phyloP scores from a whole-genome alignment of 1,284 basidiomycete species.

The Mycosarcoma mackinlayi region DNA sequence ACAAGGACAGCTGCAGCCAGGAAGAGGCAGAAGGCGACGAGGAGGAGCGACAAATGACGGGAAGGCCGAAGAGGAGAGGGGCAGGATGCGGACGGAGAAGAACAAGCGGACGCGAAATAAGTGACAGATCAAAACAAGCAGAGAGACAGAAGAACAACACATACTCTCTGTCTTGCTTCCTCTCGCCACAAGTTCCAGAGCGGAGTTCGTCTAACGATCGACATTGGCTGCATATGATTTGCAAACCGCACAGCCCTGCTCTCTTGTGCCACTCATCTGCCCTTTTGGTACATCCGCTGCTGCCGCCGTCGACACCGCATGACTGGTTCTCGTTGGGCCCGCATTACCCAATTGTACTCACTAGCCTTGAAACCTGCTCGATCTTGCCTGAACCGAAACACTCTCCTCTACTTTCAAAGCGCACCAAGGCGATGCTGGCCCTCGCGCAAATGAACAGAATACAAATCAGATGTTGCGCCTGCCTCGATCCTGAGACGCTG shows the following conservation, averaged over 20 bases:
- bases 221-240: slow-evolving; percentile 23
- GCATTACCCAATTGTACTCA: too few species aligned
- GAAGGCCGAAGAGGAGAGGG: neutral
- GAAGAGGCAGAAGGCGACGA: neutral
- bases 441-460: too few species aligned
- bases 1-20: slow-evolving; percentile 6
- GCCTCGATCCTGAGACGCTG: too few species aligned
- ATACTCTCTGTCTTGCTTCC: neutral
- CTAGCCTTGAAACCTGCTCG: too few species aligned
- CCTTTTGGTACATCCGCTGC: too few species aligned
- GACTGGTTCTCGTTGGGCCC: too few species aligned
- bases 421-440: too few species aligned
- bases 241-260: slow-evolving; percentile 1
- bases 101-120: slow-evolving; percentile 5
- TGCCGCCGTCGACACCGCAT: too few species aligned
- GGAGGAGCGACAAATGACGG: neutral
- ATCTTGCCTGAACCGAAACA: too few species aligned
- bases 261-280: neutral
- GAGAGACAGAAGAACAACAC: slow-evolving; percentile 14
- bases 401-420: too few species aligned
- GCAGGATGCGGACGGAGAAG: neutral
- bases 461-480: too few species aligned
- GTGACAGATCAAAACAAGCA: slow-evolving; percentile 37
- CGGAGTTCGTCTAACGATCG: slow-evolving; percentile 33
- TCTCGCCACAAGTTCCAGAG: neutral